Evolutionary conservation across 768 basidiomycete genomes (phyloP).

Genomic region (Mycena rebaudengoi): DNA sequence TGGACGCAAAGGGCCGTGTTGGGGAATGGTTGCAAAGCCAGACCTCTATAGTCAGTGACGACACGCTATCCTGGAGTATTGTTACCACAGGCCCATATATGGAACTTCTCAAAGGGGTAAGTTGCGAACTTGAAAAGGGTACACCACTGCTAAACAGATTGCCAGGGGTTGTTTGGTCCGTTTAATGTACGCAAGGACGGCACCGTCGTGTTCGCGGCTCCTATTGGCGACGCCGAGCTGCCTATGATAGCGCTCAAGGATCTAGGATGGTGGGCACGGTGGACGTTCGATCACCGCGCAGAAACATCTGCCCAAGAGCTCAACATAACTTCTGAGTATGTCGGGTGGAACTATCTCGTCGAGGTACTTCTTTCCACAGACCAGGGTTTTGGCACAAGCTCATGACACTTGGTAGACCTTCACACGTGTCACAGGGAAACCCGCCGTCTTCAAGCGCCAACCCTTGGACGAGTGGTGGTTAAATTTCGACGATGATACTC

Average conservation of each 20-base stretch:
- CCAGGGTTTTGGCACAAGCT: too few species aligned
- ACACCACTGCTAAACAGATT: neutral
- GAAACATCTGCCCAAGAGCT: slow-evolving; percentile 47
- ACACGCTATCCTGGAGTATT: slow-evolving; percentile 5
- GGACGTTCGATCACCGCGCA: slow-evolving; percentile 45
- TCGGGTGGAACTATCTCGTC: slow-evolving; percentile 46
- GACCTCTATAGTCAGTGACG: neutral
- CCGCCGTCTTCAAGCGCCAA: too few species aligned
- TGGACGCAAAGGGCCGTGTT: slow-evolving; percentile 14
- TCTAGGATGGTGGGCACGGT: slow-evolving; percentile 51
- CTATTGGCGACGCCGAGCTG: neutral
- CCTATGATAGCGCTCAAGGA: slow-evolving; percentile 27
- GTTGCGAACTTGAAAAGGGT: neutral
- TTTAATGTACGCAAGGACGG: neutral
- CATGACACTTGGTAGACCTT: too few species aligned
- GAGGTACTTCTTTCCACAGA: too few species aligned
- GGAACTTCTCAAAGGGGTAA: neutral
- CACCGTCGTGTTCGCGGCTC: neutral
- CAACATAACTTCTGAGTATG: slow-evolving; percentile 46
- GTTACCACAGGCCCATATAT: slow-evolving; percentile 18
- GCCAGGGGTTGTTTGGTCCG: neutral
- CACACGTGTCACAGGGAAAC: too few species aligned
- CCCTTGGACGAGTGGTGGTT: slow-evolving; percentile 12
- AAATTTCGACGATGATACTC: slow-evolving; percentile 9
- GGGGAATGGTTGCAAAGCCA: slow-evolving; percentile 5